phyloP scores from a whole-genome alignment of 169 alveolate species.

The Ichthyophthirius multifiliis region DNA sequence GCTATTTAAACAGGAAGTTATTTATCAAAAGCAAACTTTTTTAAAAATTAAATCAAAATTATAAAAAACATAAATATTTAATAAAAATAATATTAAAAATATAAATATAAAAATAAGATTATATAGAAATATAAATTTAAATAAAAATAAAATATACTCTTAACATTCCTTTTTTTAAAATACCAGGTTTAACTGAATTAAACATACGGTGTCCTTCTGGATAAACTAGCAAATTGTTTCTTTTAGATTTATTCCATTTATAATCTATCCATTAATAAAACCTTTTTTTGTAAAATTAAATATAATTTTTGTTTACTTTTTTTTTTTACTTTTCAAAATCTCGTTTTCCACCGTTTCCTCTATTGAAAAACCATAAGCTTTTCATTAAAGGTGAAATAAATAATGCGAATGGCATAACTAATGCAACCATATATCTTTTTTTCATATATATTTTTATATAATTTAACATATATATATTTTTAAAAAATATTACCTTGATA shows the following conservation, averaged over 20 bases:
- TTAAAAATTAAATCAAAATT: no score
- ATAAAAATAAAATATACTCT: neutral
- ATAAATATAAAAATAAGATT: neutral
- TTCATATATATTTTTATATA: neutral
- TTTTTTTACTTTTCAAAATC: constrained; percentile 25
- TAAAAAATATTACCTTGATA: constrained; percentile 7
- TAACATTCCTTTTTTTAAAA: constrained; percentile 35
- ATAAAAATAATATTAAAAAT: neutral
- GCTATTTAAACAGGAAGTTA: constrained; percentile 8
- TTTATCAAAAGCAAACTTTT: constrained; percentile 29
- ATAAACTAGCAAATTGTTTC: constrained; percentile 26
- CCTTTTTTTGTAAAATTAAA: neutral
- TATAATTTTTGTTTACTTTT: neutral
- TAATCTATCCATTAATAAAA: constrained; percentile 29
- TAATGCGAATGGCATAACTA: neutral
- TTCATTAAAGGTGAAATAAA: neutral
- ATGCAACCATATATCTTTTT: neutral
- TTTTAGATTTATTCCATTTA: constrained; percentile 10
- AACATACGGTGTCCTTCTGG: constrained; percentile 46
- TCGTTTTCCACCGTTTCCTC: constrained; percentile 28
- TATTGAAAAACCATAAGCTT: constrained; percentile 39
- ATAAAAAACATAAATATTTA: neutral
- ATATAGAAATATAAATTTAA: neutral
- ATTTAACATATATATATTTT: neutral
- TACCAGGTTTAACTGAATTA: constrained; percentile 15